Evolutionary conservation across 768 basidiomycete species (phyloP), one percentile per base, ranked within the genome.

Genomic region (Termitomyces sp.): DNA sequence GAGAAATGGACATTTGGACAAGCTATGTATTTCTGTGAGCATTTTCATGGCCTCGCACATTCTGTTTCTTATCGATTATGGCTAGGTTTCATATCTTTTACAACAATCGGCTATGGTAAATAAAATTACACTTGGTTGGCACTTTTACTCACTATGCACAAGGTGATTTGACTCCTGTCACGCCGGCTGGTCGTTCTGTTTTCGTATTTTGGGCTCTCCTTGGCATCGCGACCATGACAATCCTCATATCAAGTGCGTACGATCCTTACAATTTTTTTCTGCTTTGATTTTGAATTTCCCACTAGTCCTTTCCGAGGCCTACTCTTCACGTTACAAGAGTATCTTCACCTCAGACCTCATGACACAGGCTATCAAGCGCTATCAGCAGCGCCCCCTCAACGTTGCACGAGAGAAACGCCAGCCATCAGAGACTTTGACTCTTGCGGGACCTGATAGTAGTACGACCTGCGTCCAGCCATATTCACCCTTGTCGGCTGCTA

Each of bases 171-270:
- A 61, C 80, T 0, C 90, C 88, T 0, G 65, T 67, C 50, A 84
- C 87, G 0, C 81, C 86, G 12, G 82, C 86, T 3, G 91, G 90
- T 12, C 82, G 88, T 24, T 82, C 87, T 14, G 77, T 92, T 34
- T 92, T 92, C 67, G 79, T 91, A 41, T 81, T 83, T 3, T 92
- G 90, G 90, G 87, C 90, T 0, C 68, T 92, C 36, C 70, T 90
- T 7, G 91, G 89, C 16, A 85, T 91, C 14, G 88, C 78, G 1
- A 83, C 87, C 1, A 82, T 92, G 83, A 89, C 90, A 0, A 82
- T 88, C 27, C 74, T 91, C 14, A 77, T 91, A 58, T 86, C 89
- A 7, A 80, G 88, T 88, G 43, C 8, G 80, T 70, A 22, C 9
- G 7, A 27, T 36, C 47, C 39, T 22, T 34, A 32, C n/a, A n/a